phyloP scores from a whole-genome alignment of 768 basidiomycete genomes.

The Piloderma croceum region DNA sequence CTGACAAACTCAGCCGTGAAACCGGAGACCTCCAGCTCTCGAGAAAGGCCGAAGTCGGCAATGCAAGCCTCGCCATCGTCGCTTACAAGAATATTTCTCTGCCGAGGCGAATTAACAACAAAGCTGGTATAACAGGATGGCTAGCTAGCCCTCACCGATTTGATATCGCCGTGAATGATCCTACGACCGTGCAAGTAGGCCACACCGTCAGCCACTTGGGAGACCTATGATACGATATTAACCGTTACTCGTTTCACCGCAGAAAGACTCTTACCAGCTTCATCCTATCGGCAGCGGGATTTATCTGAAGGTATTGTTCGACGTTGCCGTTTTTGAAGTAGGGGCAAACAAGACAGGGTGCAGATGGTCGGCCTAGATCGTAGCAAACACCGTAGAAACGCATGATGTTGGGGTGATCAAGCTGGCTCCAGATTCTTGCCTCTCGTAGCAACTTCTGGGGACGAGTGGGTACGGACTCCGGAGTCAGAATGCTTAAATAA shows the following conservation, averaged over 20 bases:
- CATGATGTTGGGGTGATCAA: slow-evolving; percentile 6
- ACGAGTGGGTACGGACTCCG: not conserved
- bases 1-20: slow-evolving; percentile 29
- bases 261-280: slow-evolving; percentile 16
- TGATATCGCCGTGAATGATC: slow-evolving; percentile 34
- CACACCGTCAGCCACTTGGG: slow-evolving; percentile 15
- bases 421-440: not conserved
- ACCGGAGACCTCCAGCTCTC: slow-evolving; percentile 29
- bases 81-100: slow-evolving; percentile 34
- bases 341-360: slow-evolving; percentile 21
- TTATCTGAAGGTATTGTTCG: slow-evolving; percentile 10
- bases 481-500: too few relatives aligned
- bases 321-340: slow-evolving; percentile 21
- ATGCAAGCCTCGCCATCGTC: slow-evolving; percentile 27
- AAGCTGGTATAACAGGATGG: slow-evolving; percentile 23
- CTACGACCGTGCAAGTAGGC: slow-evolving; percentile 12
- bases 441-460: not conserved
- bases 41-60: slow-evolving; percentile 37
- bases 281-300: slow-evolving; percentile 13
- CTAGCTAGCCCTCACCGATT: slow-evolving; percentile 27
- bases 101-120: not conserved
- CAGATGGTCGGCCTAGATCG: slow-evolving; percentile 10
- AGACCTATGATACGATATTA: slow-evolving; percentile 10
- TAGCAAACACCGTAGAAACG: slow-evolving; percentile 18
- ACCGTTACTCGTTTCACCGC: not conserved